Evolutionary conservation across 2,329 filamentous ascomycete genomes (phyloP).

Genomic region (Colletotrichum sp.): DNA sequence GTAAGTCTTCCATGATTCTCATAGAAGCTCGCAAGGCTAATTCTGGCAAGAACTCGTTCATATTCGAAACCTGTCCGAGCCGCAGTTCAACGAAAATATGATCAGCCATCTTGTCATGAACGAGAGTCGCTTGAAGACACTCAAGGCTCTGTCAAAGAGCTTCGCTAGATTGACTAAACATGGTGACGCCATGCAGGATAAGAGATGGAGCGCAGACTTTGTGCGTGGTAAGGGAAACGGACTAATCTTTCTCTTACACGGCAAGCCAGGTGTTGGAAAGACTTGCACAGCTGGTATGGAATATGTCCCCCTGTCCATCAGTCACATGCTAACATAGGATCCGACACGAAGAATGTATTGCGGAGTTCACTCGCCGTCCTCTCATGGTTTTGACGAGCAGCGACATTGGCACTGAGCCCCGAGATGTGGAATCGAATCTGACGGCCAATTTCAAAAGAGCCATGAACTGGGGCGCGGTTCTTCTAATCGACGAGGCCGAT

Average conservation of each 20-base stretch:
- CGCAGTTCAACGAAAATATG: constrained; percentile 24
- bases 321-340: too few relatives aligned
- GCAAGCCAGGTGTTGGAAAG: constrained; percentile 15
- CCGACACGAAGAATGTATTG: constrained; percentile 32
- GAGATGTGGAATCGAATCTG: too few relatives aligned
- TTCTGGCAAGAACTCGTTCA: too few relatives aligned
- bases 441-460: too few relatives aligned
- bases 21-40: too few relatives aligned
- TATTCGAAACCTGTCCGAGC: neutral
- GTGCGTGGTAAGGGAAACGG: constrained; percentile 10
- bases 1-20: too few relatives aligned
- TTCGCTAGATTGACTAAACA: constrained; percentile 26
- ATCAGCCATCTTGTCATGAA: constrained; percentile 33
- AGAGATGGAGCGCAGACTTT: constrained; percentile 13
- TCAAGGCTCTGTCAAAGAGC: constrained; percentile 33
- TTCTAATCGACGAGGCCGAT: too few relatives aligned
- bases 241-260: constrained; percentile 3
- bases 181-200: constrained; percentile 7
- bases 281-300: constrained; percentile 8
- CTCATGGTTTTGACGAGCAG: constrained; percentile 32
- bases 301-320: too few relatives aligned
- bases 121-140: constrained; percentile 21
- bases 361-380: constrained; percentile 32
- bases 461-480: too few relatives aligned
- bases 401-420: too few relatives aligned